phyloP scores from a whole-genome alignment of 495 filamentous ascomycete genomes.

The Aspergillus sparsus region DNA sequence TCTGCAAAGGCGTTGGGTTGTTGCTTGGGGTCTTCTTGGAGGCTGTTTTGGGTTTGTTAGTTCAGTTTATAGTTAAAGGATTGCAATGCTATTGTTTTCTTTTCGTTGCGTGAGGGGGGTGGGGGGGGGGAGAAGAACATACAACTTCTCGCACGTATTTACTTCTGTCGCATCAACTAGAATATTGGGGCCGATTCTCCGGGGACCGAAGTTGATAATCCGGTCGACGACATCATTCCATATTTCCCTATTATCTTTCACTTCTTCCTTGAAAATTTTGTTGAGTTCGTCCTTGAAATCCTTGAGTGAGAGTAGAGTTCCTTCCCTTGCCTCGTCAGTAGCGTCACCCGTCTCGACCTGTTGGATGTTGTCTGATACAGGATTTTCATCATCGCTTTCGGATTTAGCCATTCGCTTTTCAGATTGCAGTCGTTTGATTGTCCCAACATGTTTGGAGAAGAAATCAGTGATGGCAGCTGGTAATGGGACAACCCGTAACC shows the following conservation, averaged over 20 bases:
- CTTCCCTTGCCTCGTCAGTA: conserved; percentile 52
- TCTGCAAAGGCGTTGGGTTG: conserved; percentile 28
- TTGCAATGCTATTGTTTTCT: background rate
- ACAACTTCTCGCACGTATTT: conserved; percentile 75
- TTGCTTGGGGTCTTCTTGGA: conserved; percentile 43
- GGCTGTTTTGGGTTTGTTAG: conserved; percentile 25
- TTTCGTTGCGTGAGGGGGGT: background rate
- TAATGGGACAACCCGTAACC: conserved; percentile 77
- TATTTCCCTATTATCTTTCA: conserved; percentile 63
- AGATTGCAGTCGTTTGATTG: conserved; percentile 78
- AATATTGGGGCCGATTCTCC: conserved; percentile 82
- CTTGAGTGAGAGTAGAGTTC: conserved; percentile 60
- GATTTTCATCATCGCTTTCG: conserved; percentile 37
- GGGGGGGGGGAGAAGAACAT: conserved; percentile 31
- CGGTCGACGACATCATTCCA: conserved; percentile 79
- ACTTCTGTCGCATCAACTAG: conserved; percentile 80
- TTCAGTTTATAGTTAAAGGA: conserved; percentile 15
- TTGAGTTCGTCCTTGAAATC: conserved; percentile 77
- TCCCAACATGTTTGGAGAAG: conserved; percentile 71
- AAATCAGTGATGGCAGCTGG: conserved; percentile 81
- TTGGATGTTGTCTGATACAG: conserved; percentile 29
- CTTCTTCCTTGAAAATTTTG: conserved; percentile 60
- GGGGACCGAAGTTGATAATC: conserved; percentile 87
- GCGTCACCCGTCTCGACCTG: conserved; percentile 37
- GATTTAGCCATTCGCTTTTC: conserved; percentile 53